phyloP scores from a whole-genome alignment of 495 filamentous ascomycete genomes.

The Penicillium manginii region DNA sequence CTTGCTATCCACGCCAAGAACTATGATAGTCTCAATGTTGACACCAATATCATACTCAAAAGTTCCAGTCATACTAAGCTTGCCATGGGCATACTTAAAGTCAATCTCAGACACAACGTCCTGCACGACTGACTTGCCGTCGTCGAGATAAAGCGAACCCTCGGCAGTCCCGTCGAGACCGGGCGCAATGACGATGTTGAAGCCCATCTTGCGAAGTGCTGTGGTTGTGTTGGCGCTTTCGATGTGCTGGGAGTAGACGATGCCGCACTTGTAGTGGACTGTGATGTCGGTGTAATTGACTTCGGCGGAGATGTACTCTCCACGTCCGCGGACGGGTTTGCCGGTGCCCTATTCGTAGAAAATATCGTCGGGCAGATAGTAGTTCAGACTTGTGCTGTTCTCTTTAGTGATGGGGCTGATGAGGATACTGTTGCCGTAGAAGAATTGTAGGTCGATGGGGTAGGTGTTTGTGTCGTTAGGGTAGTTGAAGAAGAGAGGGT shows the following conservation, averaged over 20 bases:
- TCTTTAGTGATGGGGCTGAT: conserved; percentile 72
- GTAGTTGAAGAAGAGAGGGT: conserved; percentile 72
- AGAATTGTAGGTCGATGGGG: conserved; percentile 67
- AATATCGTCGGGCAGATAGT: conserved; percentile 74
- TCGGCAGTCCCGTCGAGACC: conserved; percentile 49
- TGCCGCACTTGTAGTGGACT: conserved; percentile 68
- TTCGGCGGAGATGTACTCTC: conserved; percentile 49
- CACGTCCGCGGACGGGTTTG: conserved; percentile 56
- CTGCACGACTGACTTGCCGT: too few species aligned
- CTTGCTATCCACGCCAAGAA: too few species aligned
- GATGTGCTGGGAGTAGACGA: conserved; percentile 65
- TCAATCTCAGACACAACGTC: too few species aligned
- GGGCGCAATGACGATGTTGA: conserved; percentile 70
- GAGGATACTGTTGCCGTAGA: conserved; percentile 69
- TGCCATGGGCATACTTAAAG: too few species aligned
- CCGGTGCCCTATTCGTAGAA: conserved; percentile 79
- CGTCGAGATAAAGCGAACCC: conserved; percentile 61
- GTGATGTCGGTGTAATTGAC: conserved; percentile 67
- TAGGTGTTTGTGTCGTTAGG: conserved; percentile 66
- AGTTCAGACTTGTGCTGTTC: conserved; percentile 63
- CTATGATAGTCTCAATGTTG: too few species aligned
- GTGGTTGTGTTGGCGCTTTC: conserved; percentile 68
- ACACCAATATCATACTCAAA: too few species aligned
- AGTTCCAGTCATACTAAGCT: too few species aligned
- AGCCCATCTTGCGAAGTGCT: conserved; percentile 64